Conservation (phyloP, 345 rosid genomes). For the Abelmoschus esculentus region DNA sequence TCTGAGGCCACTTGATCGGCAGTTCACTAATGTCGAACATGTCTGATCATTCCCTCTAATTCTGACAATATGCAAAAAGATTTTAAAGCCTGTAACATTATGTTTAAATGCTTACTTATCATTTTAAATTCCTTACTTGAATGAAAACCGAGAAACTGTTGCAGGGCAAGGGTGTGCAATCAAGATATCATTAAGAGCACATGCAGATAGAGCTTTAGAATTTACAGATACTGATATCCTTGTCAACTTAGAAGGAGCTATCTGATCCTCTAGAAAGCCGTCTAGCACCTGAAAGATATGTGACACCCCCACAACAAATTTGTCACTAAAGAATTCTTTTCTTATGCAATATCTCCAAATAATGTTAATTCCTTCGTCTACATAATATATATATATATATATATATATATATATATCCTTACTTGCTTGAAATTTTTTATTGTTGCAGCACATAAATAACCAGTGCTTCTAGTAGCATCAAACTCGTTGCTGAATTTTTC, state of each 20-base stretch:
- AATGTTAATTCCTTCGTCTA: no score
- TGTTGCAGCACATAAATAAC: no score
- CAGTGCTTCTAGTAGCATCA: no score
- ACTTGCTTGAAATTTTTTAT: no score
- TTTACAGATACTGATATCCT: slow-evolving; percentile 58
- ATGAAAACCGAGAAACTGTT: slow-evolving; percentile 69
- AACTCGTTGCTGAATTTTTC: no score
- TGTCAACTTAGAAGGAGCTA: slow-evolving; percentile 44
- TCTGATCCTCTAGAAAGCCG: slow-evolving; percentile 48
- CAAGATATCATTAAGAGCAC: slow-evolving; percentile 74
- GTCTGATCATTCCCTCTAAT: slow-evolving; percentile 27
- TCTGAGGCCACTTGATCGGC: slow-evolving; percentile 88
- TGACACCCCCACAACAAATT: no score
- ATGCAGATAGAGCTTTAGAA: slow-evolving; percentile 45
- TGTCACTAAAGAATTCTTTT: no score
- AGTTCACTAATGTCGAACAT: slow-evolving; percentile 39
- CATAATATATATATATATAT: no score
- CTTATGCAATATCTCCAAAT: no score
- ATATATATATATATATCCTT: no score
- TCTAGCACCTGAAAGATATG: slow-evolving; percentile 51
- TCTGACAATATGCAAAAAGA: neutral
- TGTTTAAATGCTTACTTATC: neutral
- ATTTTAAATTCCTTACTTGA: slow-evolving; percentile 40
- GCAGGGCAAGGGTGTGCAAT: slow-evolving; percentile 83
- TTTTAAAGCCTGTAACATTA: neutral